Conservation (phyloP, 495 filamentous ascomycete species). For the Penicillium manginii region DNA sequence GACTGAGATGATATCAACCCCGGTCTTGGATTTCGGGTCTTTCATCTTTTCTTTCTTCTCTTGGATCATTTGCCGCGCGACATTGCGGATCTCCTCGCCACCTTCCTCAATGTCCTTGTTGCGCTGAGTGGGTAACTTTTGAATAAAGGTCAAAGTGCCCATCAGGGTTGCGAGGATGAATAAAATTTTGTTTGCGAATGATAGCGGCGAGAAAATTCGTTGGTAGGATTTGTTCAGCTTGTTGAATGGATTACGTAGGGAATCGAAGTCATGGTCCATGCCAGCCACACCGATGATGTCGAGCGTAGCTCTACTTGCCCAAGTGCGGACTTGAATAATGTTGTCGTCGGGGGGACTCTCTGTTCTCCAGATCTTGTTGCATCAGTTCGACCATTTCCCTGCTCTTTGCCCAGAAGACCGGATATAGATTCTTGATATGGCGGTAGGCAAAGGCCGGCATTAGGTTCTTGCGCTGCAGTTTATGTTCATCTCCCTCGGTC, state of each 20-base stretch:
- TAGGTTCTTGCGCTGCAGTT: conserved; percentile 74
- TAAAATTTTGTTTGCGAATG: conserved; percentile 29
- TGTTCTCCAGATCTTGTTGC: conserved; percentile 33
- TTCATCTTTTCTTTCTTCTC: conserved; percentile 67
- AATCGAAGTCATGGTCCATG: conserved; percentile 79
- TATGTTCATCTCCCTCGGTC: conserved; percentile 86
- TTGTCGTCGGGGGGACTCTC: conserved; percentile 30
- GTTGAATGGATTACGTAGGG: conserved; percentile 66
- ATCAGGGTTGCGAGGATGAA: conserved; percentile 48
- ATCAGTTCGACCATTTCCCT: conserved; percentile 50
- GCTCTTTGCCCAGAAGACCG: conserved; percentile 80
- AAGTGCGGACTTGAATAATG: conserved; percentile 61
- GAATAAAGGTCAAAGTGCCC: conserved; percentile 35
- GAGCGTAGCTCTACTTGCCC: conserved; percentile 74
- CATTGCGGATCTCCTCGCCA: conserved; percentile 59
- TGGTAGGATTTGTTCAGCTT: conserved; percentile 68
- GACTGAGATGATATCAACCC: conserved; percentile 80
- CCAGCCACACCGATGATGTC: conserved; percentile 91
- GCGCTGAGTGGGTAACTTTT: conserved; percentile 63
- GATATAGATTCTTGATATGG: conserved; percentile 85
- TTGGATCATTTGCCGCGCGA: conserved; percentile 67
- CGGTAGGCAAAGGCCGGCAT: conserved; percentile 85
- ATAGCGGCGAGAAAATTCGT: conserved; percentile 38
- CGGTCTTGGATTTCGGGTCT: conserved; percentile 39
- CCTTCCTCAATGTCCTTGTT: conserved; percentile 64